A percentile compares a stretch with the other conserved stretches of the same genome.
Evolutionary conservation across 2,329 filamentous ascomycete genomes (phyloP).

Genomic region (Monosporascus sp.): DNA sequence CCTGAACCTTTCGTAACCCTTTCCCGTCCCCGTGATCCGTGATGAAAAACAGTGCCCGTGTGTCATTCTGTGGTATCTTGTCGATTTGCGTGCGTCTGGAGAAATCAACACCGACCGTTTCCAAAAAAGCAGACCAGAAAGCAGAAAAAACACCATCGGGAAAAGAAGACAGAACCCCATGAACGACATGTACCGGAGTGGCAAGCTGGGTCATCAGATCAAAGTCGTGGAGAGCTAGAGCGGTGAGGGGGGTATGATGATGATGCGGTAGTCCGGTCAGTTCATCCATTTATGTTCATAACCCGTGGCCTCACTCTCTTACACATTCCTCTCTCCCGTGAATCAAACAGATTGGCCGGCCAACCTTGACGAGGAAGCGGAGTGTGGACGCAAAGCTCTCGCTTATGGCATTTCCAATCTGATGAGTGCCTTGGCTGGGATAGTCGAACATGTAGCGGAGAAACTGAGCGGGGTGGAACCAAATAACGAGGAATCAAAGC

Average conservation of each 20-base stretch:
- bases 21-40: not conserved
- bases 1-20: not conserved
- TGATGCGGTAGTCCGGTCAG: not conserved
- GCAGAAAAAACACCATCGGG: not conserved
- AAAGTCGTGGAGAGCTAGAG: not conserved
- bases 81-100: not conserved
- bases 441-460: slow-evolving; percentile 15
- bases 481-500: slow-evolving; percentile 24
- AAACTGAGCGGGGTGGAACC: slow-evolving; percentile 33
- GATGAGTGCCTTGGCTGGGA: slow-evolving; percentile 31
- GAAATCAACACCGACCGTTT: not conserved
- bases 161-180: not conserved
- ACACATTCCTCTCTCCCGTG: slow-evolving; percentile 35
- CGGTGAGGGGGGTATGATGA: not conserved
- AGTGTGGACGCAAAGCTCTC: slow-evolving; percentile 35
- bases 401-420: slow-evolving; percentile 47
- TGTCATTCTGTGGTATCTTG: not conserved
- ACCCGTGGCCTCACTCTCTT: not conserved
- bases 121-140: not conserved
- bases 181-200: not conserved
- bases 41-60: not conserved
- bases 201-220: not conserved
- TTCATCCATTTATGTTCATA: slow-evolving; percentile 19
- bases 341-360: slow-evolving; percentile 40
- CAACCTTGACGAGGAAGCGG: slow-evolving; percentile 46